Conservation (phyloP, 768 basidiomycete species). For the Tylopilus vinaceipallidus region DNA sequence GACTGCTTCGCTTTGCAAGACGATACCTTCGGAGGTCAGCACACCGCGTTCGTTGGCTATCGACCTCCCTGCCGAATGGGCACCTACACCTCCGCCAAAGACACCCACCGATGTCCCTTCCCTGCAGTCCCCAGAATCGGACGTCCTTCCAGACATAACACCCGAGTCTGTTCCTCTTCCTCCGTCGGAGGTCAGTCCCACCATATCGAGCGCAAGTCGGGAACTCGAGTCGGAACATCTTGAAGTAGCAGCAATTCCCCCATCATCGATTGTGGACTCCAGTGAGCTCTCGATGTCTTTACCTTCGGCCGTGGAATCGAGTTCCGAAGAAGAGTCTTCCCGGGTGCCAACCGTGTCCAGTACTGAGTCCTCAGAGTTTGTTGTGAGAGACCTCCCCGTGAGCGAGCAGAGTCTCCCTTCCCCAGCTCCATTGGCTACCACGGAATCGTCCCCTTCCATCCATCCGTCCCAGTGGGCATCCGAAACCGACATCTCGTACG, state of each 20-base stretch:
- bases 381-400: slow-evolving; percentile 24
- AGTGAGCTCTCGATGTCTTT: slow-evolving; percentile 24
- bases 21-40: slow-evolving; percentile 36
- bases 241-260: slow-evolving; percentile 8
- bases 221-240: slow-evolving; percentile 22
- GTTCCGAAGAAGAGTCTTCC: slow-evolving; percentile 30
- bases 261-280: slow-evolving; percentile 20
- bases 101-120: slow-evolving; percentile 29
- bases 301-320: slow-evolving; percentile 32
- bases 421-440: slow-evolving; percentile 33
- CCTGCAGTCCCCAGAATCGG: slow-evolving; percentile 27
- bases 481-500: slow-evolving; percentile 68
- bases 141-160: slow-evolving; percentile 13
- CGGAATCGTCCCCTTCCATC: slow-evolving; percentile 40
- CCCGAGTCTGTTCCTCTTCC: slow-evolving; percentile 41
- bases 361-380: slow-evolving; percentile 39
- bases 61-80: slow-evolving; percentile 26
- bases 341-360: slow-evolving; percentile 40
- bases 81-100: slow-evolving; percentile 27
- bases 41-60: slow-evolving; percentile 37
- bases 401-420: slow-evolving; percentile 33
- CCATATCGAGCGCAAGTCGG: slow-evolving; percentile 18
- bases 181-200: slow-evolving; percentile 32
- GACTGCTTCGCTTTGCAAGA: slow-evolving; percentile 44
- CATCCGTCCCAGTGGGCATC: slow-evolving; percentile 53